Base-by-base conservation (phyloP, 1,139 yeast species). In the Pichiaceae sp. region DNA sequence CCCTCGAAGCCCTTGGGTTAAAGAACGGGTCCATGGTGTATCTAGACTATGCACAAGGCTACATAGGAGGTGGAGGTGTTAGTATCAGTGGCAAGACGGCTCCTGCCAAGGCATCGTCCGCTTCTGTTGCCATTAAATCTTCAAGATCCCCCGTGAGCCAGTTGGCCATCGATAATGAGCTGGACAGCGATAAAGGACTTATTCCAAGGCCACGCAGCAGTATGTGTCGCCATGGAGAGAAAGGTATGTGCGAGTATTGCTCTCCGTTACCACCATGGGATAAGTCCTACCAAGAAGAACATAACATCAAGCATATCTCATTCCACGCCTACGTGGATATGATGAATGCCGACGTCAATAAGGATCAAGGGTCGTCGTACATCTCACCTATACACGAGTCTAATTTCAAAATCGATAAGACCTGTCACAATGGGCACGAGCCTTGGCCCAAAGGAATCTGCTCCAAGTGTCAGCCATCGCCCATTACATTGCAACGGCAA, bases 191-290 rank as follows among this genome's bases (percentile, higher is more conserved):
- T 37, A 73, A 75, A 33, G 99, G 98, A 1, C 64, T 82, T 41
- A 86, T 93, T 42, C 61, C 68, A 29, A 70, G 98, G 28, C 60
- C 66, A 24, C 70, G 66, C 43, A 75, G 86, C 5, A 56, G 60
- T 4, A 66, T 87, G 52, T 91, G 98, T 57, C 75, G 80, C 40
- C 98, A 93, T 56, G 86, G 93, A 3, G 89, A 79, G 28, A 82
- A 81, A 49, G 98, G 97, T 3, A 91, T 91, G 98, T 91, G 98
- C 60, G 98, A 91, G 51, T 86, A 87, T 55, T 91, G 98, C 56
- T 78, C 94, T 36, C 96, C 98, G 0, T 64, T 93, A 40, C 96
- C 95, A 33, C 97, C 98, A 2, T 93, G 91, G 84, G 96, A 91
- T 58, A 70, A 72, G 42, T 74, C 69, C 19, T 89, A 87, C 56